Conservation (phyloP, 2,329 filamentous ascomycete genomes). For the Fonsecaea pugnacius region DNA sequence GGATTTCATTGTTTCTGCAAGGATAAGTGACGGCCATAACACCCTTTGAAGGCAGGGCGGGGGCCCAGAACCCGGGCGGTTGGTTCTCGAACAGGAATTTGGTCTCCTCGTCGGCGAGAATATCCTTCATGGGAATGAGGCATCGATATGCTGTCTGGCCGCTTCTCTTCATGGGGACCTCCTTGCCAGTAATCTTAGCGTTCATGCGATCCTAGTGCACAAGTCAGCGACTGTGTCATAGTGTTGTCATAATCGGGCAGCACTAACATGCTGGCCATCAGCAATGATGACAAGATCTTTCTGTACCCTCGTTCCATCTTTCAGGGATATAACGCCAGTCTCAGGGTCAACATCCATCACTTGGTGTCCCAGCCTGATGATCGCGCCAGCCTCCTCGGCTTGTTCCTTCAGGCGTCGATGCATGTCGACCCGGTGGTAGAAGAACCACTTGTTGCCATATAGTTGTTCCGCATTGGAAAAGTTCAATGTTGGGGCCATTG, state of each 20-base stretch:
- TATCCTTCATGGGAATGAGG: slow-evolving; percentile 38
- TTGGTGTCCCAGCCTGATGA: slow-evolving; percentile 38
- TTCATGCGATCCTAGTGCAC: slow-evolving; percentile 32
- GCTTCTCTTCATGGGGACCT: slow-evolving; percentile 36
- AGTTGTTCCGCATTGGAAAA: slow-evolving; percentile 33
- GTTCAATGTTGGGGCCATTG: slow-evolving; percentile 36
- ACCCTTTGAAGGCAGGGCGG: slow-evolving; percentile 35
- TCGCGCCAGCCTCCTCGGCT: slow-evolving; percentile 38
- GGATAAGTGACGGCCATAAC: slow-evolving; percentile 39
- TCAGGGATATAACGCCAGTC: slow-evolving; percentile 39
- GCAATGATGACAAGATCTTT: slow-evolving; percentile 48
- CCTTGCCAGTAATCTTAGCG: slow-evolving; percentile 35
- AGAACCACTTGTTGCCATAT: slow-evolving; percentile 39
- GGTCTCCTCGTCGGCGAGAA: slow-evolving; percentile 35
- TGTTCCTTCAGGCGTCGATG: slow-evolving; percentile 45
- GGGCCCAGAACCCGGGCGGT: slow-evolving; percentile 37
- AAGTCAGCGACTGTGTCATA: slow-evolving; percentile 22
- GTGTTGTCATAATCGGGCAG: slow-evolving; percentile 28
- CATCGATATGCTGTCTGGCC: slow-evolving; percentile 38
- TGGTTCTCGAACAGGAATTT: slow-evolving; percentile 35
- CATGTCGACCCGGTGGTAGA: slow-evolving; percentile 50
- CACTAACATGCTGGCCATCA: slow-evolving; percentile 40
- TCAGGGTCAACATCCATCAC: slow-evolving; percentile 39
- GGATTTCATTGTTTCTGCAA: slow-evolving; percentile 35
- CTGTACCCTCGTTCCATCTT: slow-evolving; percentile 40